Conservation (phyloP, 2,329 filamentous ascomycete genomes). For the Didymellaceae sp. region DNA sequence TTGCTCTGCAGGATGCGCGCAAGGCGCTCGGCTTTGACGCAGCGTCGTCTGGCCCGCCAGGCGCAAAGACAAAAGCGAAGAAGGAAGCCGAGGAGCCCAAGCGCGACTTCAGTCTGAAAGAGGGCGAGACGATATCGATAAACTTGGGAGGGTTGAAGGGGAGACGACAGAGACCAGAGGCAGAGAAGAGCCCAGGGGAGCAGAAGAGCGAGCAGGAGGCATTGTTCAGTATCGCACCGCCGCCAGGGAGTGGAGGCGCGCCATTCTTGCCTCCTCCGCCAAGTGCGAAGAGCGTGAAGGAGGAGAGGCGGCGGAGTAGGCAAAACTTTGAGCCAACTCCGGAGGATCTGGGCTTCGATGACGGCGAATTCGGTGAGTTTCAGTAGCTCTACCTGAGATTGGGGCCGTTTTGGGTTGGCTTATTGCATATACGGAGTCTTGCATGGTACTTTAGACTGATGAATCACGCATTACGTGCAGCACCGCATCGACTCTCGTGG, state of each 20-base stretch:
- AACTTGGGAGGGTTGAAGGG: slow-evolving; percentile 69
- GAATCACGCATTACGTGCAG: neutral
- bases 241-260: slow-evolving; percentile 57
- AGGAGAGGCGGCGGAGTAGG: slow-evolving; percentile 62
- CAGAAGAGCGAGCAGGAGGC: slow-evolving; percentile 53
- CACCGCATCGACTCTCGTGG: neutral
- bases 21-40: slow-evolving; percentile 69
- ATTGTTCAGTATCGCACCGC: slow-evolving; percentile 77
- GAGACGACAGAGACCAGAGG: slow-evolving; percentile 48
- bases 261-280: slow-evolving; percentile 71
- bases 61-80: slow-evolving; percentile 34
- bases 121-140: slow-evolving; percentile 87
- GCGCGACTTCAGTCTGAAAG: slow-evolving; percentile 84
- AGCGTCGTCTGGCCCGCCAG: slow-evolving; percentile 35
- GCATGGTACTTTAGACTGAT: slow-evolving; percentile 26
- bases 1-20: slow-evolving; percentile 78
- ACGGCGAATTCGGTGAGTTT: slow-evolving; percentile 89
- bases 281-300: slow-evolving; percentile 65
- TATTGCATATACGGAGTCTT: slow-evolving; percentile 20
- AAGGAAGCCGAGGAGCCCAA: slow-evolving; percentile 60
- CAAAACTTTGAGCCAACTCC: slow-evolving; percentile 53
- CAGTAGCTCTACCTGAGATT: slow-evolving; percentile 47
- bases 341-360: slow-evolving; percentile 79
- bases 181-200: slow-evolving; percentile 49
- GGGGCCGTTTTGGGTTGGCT: neutral